Base-by-base conservation (phyloP, 2,329 filamentous ascomycete genomes). In the Monosporascus sp. region DNA sequence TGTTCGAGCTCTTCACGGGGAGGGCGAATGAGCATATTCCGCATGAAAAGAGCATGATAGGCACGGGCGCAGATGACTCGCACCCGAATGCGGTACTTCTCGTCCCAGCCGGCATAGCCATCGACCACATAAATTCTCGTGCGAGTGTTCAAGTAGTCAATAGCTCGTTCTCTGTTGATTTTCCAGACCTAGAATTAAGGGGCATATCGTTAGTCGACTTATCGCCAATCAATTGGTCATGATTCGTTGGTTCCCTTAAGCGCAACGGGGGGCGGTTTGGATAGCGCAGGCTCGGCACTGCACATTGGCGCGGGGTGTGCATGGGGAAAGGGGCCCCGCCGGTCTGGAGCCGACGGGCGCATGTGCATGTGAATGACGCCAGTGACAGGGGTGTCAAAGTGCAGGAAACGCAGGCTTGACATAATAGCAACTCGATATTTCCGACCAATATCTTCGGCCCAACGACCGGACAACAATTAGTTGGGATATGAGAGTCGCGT, bases 1-100 rank as follows among this genome's bases (percentile, higher is more conserved):
- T 91, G 85, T 79, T 96, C 88, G 52, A 99, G 87, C 80, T 99
- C 92, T 76, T 95, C 89, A 59, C 84, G 84, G 51, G 86, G 80
- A 59, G 94, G 94, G 65, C 94, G 89, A 80, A 99, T 99, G 70
- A 99, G 88, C 94, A 99, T 99, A 83, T 99, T 99, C 71, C 92
- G 90, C 94, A 99, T 99, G 86, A 99, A 99, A 61, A 99, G 85
- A 58, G 94, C 94, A 83, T 99, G 94, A 83, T 99, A 99, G 75
- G 94, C 94, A 72, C 94, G 92, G 63, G 94, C 94, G 78, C 94
- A 99, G 70, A 99, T 92, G 61, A 99, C 93, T 69, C 94, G 92
- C 67, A 99, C 94, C 68, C 87, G 89, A 78, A 99, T 97, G 63
- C 92, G 85, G 82, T 99, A 99, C 74, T 94, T 92, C 80, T 95